Evolutionary conservation across 2,329 filamentous ascomycete genomes (phyloP), one percentile per base, ranked within the genome.

Genomic region (Pseudocercospora eumusae): DNA sequence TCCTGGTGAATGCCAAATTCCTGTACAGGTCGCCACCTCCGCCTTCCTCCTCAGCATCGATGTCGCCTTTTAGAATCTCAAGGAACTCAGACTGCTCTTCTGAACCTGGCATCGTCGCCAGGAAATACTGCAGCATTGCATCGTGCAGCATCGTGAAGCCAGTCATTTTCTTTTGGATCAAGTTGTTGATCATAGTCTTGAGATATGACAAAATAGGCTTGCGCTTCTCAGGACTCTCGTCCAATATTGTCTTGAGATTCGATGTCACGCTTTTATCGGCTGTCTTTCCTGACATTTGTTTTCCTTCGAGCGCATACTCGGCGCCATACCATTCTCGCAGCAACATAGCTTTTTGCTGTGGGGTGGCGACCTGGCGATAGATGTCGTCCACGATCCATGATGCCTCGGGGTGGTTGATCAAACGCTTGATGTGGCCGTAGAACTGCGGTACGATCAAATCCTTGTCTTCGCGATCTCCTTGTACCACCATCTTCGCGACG

Each of bases 341-440:
- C 63, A 99, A 83, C 53, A 86, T 85, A 33, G 89, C 88, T 79
- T 93, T 96, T 75, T 99, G 95, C 69, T 91, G 84, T 72, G 88
- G 87, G 21, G 90, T 95, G 9, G 93, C 93, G 61, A 93, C 88
- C 53, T 89, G 89, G 64, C 95, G 87, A 80, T 98, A 99, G 68
- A 97, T 90, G 76, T 99, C 95, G 76, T 99, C 96, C 45, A 99
- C 81, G 69, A 99, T 98, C 93, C 95, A 99, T 44, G 92, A 93
- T 31, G 91, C 95, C 78, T 99, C 96, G 1, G 93, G 86, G 77
- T 99, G 95, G 76, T 96, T 95, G 76, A 98, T 97, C 73, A 98
- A 82, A 73, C 92, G 91, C 74, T 91, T 90, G 65, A 98, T 90
- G 75, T 93, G 88, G 62, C 95, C 93, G 76, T 95, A 97, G 79